Conservation (phyloP, 176 grass and related monocot genomes). For the Carex kokanica region DNA sequence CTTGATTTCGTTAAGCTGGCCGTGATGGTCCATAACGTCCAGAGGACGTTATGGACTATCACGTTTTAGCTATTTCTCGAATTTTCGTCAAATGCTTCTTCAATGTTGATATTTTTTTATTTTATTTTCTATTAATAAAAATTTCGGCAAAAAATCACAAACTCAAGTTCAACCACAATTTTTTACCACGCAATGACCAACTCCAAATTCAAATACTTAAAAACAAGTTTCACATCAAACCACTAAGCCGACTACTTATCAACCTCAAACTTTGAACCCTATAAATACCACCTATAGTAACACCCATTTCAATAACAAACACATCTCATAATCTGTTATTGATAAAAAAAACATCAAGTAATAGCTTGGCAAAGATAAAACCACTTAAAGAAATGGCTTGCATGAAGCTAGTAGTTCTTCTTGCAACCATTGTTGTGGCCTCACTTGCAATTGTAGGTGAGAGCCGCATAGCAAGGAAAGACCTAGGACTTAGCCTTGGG, state of each 20-base stretch:
- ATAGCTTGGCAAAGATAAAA: background rate
- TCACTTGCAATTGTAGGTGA: slow-evolving; percentile 24
- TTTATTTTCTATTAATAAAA: too few species aligned
- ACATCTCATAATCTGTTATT: background rate
- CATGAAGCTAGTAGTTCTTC: slow-evolving; percentile 26
- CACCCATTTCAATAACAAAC: background rate
- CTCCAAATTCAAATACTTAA: slow-evolving; percentile 18
- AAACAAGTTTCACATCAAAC: background rate
- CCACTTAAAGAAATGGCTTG: slow-evolving; percentile 27
- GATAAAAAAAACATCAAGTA: background rate
- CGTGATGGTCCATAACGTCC: too few species aligned
- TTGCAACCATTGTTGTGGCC: slow-evolving; percentile 6
- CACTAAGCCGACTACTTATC: background rate
- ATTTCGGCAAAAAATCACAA: background rate
- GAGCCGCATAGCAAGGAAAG: slow-evolving; percentile 45
- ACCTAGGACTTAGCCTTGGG: slow-evolving; percentile 52
- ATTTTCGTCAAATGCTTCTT: too few species aligned
- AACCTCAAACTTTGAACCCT: slow-evolving; percentile 8
- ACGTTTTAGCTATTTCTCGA: too few species aligned
- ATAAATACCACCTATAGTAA: slow-evolving; percentile 29
- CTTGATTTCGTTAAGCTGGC: too few species aligned
- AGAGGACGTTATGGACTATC: too few species aligned
- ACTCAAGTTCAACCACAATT: slow-evolving; percentile 21
- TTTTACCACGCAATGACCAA: slow-evolving; percentile 13
- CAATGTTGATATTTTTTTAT: too few species aligned